Base-by-base conservation (phyloP, 768 basidiomycete genomes). In the Lactarius pseudohatsudake region DNA sequence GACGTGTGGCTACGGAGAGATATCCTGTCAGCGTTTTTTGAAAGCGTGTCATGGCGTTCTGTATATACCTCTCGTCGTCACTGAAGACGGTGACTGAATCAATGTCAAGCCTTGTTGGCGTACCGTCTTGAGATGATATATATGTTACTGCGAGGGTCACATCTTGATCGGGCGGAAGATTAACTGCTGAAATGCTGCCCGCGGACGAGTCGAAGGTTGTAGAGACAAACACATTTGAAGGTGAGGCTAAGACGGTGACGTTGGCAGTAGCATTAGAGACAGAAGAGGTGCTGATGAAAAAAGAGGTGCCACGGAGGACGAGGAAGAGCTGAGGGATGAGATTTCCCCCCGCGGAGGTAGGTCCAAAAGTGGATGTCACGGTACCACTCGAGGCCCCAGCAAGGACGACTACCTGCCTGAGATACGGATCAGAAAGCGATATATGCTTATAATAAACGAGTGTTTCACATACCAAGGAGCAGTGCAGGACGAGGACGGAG, bases 311-410 rank as follows among this genome's bases (percentile, higher is more conserved):
- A 34, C 69, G 66, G 26, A 72, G 54, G 45, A 65, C 58, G 64
- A 72, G 69, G 67, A 72, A 72, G 38, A 72, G 57, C 57, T 72
- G 71, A 54, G 71, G 71, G 56, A 66, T 47, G 59, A 72, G 36
- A 45, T 53, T 57, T n/a, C 59, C 57, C 1, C 20, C 41, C 4
- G 50, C 65, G 16, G 55, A 8, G 34, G 50, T 58, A 28, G 71
- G 70, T 13, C 71, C 71, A 41, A 57, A 55, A 50, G 71, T 72
- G n/a, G 69, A 64, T 16, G 71, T 68, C 6, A 72, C 71, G 36
- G 70, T 64, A 47, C 70, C 70, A 43, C 62, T 59, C 3, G 69
- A 66, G 38, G 71, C 69, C 18, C 53, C 59, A 4, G 59, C n/a
- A 11, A 71, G 60, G 38, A 34, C 15, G 22, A 71, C 56, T 4